A percentile compares a stretch with the other conserved stretches of the same genome.
These are phyloP conservation scores for Gossypium ekmanianum DNA, from an alignment of 345 rosid species.

Conservation along the genomic window DNA sequence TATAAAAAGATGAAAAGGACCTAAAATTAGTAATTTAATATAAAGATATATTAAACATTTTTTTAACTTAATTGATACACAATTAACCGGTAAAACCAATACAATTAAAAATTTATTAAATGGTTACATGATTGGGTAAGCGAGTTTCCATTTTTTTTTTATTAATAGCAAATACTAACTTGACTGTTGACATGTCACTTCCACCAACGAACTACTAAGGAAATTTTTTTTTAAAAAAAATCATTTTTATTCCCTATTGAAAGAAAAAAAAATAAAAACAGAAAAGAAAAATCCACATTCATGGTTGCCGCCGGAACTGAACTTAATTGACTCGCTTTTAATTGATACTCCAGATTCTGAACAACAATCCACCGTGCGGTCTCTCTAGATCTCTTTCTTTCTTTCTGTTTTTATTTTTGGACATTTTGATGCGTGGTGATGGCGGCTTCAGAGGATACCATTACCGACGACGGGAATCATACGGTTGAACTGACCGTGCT, in stretches of 20 bases:
- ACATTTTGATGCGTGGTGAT: not conserved
- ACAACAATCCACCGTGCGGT: not conserved
- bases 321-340: not conserved
- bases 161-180: too few relatives aligned
- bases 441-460: conserved; percentile 1
- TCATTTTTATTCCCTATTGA: not conserved
- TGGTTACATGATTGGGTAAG: too few relatives aligned
- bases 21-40: too few relatives aligned
- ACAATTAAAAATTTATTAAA: too few relatives aligned
- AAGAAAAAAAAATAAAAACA: too few relatives aligned
- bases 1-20: too few relatives aligned
- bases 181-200: too few relatives aligned
- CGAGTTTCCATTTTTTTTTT: too few relatives aligned
- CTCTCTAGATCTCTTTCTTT: not conserved
- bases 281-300: not conserved
- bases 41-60: too few relatives aligned
- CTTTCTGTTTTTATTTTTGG: not conserved
- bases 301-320: not conserved
- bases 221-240: too few relatives aligned
- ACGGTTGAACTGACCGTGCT: conserved; percentile 41
- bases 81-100: fast-evolving
- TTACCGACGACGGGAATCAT: not conserved
- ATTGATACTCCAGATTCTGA: not conserved
- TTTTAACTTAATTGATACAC: too few relatives aligned
- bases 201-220: too few relatives aligned